A percentile compares a stretch with the other conserved stretches of the same genome.
These are phyloP conservation scores for Lyophyllum decastes DNA, from an alignment of 768 basidiomycete genomes.

Conservation along the genomic window DNA sequence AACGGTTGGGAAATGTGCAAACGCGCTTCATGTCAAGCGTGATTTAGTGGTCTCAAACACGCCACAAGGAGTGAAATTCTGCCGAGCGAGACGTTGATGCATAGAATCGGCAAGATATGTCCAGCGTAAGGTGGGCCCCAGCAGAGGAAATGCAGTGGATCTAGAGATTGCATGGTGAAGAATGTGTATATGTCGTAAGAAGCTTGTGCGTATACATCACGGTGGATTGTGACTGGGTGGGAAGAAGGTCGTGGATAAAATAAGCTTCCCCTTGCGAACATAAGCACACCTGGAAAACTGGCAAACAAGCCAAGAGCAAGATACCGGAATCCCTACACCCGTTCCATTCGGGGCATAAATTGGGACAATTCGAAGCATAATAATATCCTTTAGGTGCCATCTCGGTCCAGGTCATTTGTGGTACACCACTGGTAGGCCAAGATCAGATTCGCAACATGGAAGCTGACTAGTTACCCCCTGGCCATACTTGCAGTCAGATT, in stretches of 20 bases:
- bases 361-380: not conserved
- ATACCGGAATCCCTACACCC: constrained; percentile 8
- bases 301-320: constrained; percentile 11
- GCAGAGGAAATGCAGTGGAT: constrained; percentile 12
- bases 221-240: constrained; percentile 12
- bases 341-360: constrained; percentile 18
- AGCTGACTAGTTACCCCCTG: not conserved
- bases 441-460: not conserved
- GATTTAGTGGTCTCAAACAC: constrained; percentile 14
- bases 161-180: constrained; percentile 21
- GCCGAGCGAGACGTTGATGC: constrained; percentile 24
- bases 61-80: constrained; percentile 26
- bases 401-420: not conserved
- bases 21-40: constrained; percentile 21
- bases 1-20: constrained; percentile 19
- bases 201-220: constrained; percentile 9
- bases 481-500: too few relatives aligned
- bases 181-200: constrained; percentile 21
- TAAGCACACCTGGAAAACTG: constrained; percentile 8
- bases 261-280: constrained; percentile 4
- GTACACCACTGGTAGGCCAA: not conserved
- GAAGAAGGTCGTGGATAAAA: constrained; percentile 12
- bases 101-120: constrained; percentile 23
- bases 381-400: not conserved
- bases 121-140: constrained; percentile 17